Conservation (phyloP, 1,284 basidiomycete genomes). For the Tausonia pullulans region DNA sequence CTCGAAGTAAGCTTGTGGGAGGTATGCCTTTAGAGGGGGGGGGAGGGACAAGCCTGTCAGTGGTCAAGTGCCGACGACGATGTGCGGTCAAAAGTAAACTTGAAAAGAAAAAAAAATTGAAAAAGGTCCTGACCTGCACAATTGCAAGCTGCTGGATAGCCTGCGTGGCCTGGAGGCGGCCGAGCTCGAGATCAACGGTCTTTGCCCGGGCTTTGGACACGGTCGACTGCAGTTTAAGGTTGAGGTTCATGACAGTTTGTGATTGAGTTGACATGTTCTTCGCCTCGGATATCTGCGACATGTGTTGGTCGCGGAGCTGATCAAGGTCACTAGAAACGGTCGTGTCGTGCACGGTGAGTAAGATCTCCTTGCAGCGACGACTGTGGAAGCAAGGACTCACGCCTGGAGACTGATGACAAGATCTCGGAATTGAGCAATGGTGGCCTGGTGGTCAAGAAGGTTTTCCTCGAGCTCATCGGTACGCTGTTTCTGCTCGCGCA, state of each 20-base stretch:
- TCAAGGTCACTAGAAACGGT: slow-evolving; percentile 59
- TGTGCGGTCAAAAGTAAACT: not conserved
- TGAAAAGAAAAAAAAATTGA: not conserved
- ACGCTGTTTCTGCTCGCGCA: slow-evolving; percentile 55
- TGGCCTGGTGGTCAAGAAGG: slow-evolving; percentile 72
- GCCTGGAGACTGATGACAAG: slow-evolving; percentile 69
- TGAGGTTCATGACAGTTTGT: slow-evolving; percentile 76
- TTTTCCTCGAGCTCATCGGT: slow-evolving; percentile 60
- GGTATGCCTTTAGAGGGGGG: slow-evolving; percentile 51
- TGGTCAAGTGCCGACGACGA: not conserved
- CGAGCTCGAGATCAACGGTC: slow-evolving; percentile 75
- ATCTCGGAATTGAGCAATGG: slow-evolving; percentile 82
- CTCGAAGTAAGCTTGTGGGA: slow-evolving; percentile 74
- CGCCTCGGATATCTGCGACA: slow-evolving; percentile 68
- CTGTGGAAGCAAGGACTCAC: slow-evolving; percentile 37
- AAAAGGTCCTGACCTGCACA: slow-evolving; percentile 31
- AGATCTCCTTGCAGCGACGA: not conserved
- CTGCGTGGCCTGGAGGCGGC: slow-evolving; percentile 70
- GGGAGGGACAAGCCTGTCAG: not conserved
- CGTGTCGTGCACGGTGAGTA: no score
- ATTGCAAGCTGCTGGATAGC: slow-evolving; percentile 58
- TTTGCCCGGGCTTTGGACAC: slow-evolving; percentile 80
- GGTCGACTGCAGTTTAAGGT: slow-evolving; percentile 79
- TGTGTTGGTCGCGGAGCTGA: slow-evolving; percentile 63
- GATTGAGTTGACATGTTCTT: slow-evolving; percentile 59